Evolutionary conservation across 1,284 basidiomycete genomes (phyloP).

Genomic region (Pholiota adiposa): DNA sequence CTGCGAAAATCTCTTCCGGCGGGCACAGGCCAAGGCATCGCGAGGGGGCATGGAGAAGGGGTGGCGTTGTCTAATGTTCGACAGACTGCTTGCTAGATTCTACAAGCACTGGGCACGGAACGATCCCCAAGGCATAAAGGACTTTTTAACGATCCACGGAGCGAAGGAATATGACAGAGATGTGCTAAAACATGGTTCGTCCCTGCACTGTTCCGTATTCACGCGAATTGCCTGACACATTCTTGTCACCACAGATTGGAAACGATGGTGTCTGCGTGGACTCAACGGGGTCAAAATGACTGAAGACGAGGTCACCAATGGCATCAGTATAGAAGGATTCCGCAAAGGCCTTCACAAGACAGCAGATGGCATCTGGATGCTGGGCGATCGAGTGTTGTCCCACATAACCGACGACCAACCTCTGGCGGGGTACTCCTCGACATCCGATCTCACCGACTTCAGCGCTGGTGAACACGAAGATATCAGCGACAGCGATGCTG

Average conservation of each 20-base stretch:
- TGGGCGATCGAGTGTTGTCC: slow-evolving; percentile 10
- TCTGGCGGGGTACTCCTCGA: slow-evolving; percentile 6
- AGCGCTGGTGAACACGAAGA: slow-evolving; percentile 13
- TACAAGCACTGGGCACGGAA: slow-evolving; percentile 22
- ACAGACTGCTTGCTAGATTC: slow-evolving; percentile 22
- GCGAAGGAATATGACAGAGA: slow-evolving; percentile 24
- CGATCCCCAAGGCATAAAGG: slow-evolving; percentile 13
- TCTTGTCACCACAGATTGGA: slow-evolving; percentile 18
- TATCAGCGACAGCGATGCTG: background rate
- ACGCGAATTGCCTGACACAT: background rate
- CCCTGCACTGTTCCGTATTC: background rate
- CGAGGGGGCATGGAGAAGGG: slow-evolving; percentile 25
- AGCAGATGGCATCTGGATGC: slow-evolving; percentile 13
- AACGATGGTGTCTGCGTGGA: slow-evolving; percentile 23
- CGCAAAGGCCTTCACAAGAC: slow-evolving; percentile 9
- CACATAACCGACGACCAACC: slow-evolving; percentile 13
- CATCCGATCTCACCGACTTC: slow-evolving; percentile 23
- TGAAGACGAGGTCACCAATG: slow-evolving; percentile 20
- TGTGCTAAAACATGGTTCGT: slow-evolving; percentile 22
- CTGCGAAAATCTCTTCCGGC: slow-evolving; percentile 20
- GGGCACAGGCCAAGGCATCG: slow-evolving; percentile 18
- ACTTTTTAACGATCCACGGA: slow-evolving; percentile 15
- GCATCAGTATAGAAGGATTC: slow-evolving; percentile 16
- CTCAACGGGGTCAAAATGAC: slow-evolving; percentile 19
- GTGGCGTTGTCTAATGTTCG: slow-evolving; percentile 24